A percentile compares a stretch with the other conserved stretches of the same genome.
Conservation (phyloP, 495 filamentous ascomycete genomes). For the Neurospora sp. region DNA sequence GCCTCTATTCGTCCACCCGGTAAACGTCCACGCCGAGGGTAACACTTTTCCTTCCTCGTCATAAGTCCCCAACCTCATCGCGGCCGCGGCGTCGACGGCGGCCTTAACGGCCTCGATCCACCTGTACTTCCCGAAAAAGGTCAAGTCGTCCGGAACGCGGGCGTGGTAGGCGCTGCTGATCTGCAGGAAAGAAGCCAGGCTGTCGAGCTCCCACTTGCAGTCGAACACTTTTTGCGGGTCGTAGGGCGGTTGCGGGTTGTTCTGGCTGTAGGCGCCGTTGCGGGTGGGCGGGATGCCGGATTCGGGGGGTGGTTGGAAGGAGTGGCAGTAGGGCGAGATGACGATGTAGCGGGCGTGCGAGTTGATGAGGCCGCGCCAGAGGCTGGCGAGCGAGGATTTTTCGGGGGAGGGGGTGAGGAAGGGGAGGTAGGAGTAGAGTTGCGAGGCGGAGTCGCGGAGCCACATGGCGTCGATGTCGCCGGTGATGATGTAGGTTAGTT, state of each 20-base stretch:
- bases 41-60: constrained; percentile 43
- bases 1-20: constrained; percentile 44
- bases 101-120: constrained; percentile 50
- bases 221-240: constrained; percentile 45
- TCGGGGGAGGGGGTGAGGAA: constrained; percentile 42
- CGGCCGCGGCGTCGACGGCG: constrained; percentile 46
- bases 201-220: constrained; percentile 58
- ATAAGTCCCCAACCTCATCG: constrained; percentile 51
- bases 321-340: constrained; percentile 50
- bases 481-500: constrained; percentile 55
- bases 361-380: constrained; percentile 52
- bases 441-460: constrained; percentile 54
- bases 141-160: constrained; percentile 37
- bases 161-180: constrained; percentile 50
- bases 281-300: constrained; percentile 34
- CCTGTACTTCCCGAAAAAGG: constrained; percentile 49
- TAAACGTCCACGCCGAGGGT: constrained; percentile 46
- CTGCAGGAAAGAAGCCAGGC: constrained; percentile 51
- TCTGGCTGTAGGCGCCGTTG: constrained; percentile 41
- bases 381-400: constrained; percentile 44
- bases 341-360: constrained; percentile 49
- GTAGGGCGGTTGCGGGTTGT: constrained; percentile 39
- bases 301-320: constrained; percentile 50
- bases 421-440: constrained; percentile 50
- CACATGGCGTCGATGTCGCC: constrained; percentile 61